Conservation (phyloP, 2,329 filamentous ascomycete genomes). For the Didymella sp. region DNA sequence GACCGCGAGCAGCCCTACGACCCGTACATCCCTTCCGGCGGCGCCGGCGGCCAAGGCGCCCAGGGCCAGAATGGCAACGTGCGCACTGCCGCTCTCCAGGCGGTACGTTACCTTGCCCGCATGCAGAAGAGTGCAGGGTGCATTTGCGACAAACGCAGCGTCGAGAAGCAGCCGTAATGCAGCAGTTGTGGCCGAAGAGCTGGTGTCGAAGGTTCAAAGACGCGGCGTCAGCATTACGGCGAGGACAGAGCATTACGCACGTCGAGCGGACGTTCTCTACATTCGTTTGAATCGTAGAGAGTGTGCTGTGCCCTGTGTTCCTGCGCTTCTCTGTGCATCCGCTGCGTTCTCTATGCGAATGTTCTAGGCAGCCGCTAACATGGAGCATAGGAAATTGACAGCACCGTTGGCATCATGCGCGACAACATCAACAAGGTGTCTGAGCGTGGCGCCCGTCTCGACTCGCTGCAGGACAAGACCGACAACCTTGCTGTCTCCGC, state of each 20-base stretch:
- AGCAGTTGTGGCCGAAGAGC: slow-evolving; percentile 7
- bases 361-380: slow-evolving; percentile 8
- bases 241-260: slow-evolving; percentile 2
- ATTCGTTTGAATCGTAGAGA: too few species aligned
- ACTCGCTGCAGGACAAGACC: slow-evolving; percentile 91
- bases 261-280: neutral
- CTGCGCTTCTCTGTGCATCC: neutral
- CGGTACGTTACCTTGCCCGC: slow-evolving; percentile 61
- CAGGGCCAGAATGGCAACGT: slow-evolving; percentile 62
- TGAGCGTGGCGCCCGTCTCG: slow-evolving; percentile 87
- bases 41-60: slow-evolving; percentile 53
- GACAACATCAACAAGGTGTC: slow-evolving; percentile 98
- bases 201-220: slow-evolving; percentile 16
- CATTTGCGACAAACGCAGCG: slow-evolving; percentile 1
- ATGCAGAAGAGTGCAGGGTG: slow-evolving; percentile 5
- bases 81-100: slow-evolving; percentile 78
- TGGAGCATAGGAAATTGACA: slow-evolving; percentile 86
- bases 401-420: slow-evolving; percentile 92
- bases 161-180: slow-evolving; percentile 7
- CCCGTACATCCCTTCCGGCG: slow-evolving; percentile 82
- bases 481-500: slow-evolving; percentile 91
- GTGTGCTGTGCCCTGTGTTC: neutral
- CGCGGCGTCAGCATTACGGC: slow-evolving; percentile 24
- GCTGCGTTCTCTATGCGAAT: neutral
- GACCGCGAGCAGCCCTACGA: slow-evolving; percentile 75